phyloP scores from a whole-genome alignment of 2,329 filamentous ascomycete genomes.

The Gaeumannomyces tritici region DNA sequence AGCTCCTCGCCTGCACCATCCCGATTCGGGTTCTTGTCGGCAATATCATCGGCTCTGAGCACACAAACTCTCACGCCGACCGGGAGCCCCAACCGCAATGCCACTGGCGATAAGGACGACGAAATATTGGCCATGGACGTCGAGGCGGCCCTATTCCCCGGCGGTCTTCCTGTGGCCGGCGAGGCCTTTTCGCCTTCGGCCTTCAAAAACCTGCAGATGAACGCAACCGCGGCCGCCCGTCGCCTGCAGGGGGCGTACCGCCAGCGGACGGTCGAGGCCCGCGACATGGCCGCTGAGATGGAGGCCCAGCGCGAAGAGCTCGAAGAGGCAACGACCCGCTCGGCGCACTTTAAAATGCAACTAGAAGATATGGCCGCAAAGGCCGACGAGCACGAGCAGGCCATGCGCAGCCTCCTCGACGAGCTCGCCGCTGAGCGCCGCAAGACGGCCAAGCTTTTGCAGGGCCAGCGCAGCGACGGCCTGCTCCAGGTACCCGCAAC shows the following conservation, averaged over 20 bases:
- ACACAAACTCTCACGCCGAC: slow-evolving; percentile 10
- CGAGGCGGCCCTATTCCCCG: slow-evolving; percentile 42
- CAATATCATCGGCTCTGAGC: slow-evolving; percentile 28
- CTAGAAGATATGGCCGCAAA: slow-evolving; percentile 48
- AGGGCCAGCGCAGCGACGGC: slow-evolving; percentile 19
- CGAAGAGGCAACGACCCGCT: slow-evolving; percentile 43
- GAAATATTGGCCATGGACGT: slow-evolving; percentile 48
- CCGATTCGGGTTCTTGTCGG: slow-evolving; percentile 36
- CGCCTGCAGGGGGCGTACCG: slow-evolving; percentile 52
- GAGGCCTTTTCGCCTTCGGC: slow-evolving; percentile 48
- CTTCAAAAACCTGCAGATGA: slow-evolving; percentile 51
- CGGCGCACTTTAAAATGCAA: slow-evolving; percentile 46
- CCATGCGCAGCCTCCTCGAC: slow-evolving; percentile 32
- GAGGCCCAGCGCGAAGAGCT: slow-evolving; percentile 44
- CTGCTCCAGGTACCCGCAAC: slow-evolving; percentile 10
- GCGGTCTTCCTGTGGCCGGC: slow-evolving; percentile 27
- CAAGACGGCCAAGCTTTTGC: slow-evolving; percentile 24
- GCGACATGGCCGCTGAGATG: slow-evolving; percentile 43
- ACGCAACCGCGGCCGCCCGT: slow-evolving; percentile 43
- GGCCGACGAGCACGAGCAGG: slow-evolving; percentile 42
- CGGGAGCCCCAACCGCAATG: slow-evolving; percentile 11
- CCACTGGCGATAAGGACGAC: slow-evolving; percentile 25
- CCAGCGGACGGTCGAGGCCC: slow-evolving; percentile 36
- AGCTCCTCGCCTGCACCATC: slow-evolving; percentile 18
- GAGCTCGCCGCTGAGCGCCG: slow-evolving; percentile 35